These are phyloP conservation scores for Asclepias syriaca DNA, from an alignment of 257 asterid species.

Conservation along the genomic window DNA sequence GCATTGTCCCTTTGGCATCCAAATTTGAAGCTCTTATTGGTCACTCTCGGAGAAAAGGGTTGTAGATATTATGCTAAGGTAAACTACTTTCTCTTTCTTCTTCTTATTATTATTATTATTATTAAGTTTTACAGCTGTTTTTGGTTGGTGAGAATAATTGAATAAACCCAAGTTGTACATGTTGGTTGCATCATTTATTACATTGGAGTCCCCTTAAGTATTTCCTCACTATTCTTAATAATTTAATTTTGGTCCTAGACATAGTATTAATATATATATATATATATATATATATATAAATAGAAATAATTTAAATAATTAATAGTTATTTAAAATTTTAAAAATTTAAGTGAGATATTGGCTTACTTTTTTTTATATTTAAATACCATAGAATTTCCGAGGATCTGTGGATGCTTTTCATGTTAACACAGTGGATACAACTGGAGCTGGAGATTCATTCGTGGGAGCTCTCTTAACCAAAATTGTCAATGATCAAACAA, in stretches of 20 bases:
- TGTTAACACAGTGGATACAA: slow-evolving; percentile 45
- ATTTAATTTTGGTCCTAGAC: too few species aligned
- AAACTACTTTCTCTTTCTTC: not conserved
- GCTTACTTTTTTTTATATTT: not conserved
- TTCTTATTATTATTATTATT: not conserved
- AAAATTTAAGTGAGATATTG: too few species aligned
- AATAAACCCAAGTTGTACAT: not conserved
- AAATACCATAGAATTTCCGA: slow-evolving; percentile 20
- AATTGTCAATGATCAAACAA: slow-evolving; percentile 35
- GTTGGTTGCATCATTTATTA: not conserved
- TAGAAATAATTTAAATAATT: too few species aligned
- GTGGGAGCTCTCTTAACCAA: slow-evolving; percentile 41
- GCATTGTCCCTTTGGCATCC: slow-evolving; percentile 91
- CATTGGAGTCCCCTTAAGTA: not conserved
- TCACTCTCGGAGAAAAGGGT: slow-evolving; percentile 90
- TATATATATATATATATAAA: too few species aligned
- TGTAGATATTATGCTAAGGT: slow-evolving; percentile 87
- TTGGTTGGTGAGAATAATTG: slow-evolving; percentile 5
- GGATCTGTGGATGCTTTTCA: slow-evolving; percentile 38
- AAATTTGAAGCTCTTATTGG: slow-evolving; percentile 74
- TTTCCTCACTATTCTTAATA: too few species aligned
- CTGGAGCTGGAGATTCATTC: slow-evolving; percentile 54
- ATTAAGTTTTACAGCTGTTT: slow-evolving; percentile 6
- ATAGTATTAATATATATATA: too few species aligned
- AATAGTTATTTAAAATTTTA: too few species aligned